phyloP scores from a whole-genome alignment of 768 basidiomycete genomes.

The Pholiota microspora region DNA sequence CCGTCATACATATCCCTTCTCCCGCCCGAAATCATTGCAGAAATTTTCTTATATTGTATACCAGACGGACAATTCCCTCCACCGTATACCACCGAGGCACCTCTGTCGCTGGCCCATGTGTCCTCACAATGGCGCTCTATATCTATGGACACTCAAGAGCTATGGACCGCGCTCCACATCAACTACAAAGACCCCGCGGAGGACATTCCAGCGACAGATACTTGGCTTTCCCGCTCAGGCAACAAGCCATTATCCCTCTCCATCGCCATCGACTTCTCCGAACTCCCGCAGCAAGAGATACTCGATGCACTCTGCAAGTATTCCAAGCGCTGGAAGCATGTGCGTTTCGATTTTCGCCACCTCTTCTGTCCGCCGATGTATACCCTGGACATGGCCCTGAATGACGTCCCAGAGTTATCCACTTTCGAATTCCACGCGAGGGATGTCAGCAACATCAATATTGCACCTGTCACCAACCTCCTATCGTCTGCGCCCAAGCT shows the following conservation, averaged over 20 bases:
- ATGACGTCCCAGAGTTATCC: conserved; percentile 22
- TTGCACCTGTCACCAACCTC: conserved; percentile 27
- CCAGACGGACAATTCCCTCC: conserved; percentile 24
- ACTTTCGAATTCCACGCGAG: conserved; percentile 33
- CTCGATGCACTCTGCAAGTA: conserved; percentile 27
- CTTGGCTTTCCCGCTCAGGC: conserved; percentile 28
- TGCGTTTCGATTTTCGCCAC: conserved; percentile 31
- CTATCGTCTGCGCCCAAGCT: conserved; percentile 26
- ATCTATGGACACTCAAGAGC: conserved; percentile 24
- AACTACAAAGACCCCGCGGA: conserved; percentile 26
- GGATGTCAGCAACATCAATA: conserved; percentile 29
- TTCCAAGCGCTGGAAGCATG: conserved; percentile 28
- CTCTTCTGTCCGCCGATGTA: conserved; percentile 31
- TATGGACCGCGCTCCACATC: conserved; percentile 31
- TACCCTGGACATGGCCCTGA: conserved; percentile 23
- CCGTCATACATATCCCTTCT: conserved; percentile 20
- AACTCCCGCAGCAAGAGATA: conserved; percentile 28
- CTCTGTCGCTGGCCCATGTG: conserved; percentile 27
- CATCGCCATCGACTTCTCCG: conserved; percentile 30
- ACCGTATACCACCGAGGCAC: conserved; percentile 24
- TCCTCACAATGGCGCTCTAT: conserved; percentile 26
- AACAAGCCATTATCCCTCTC: conserved; percentile 26
- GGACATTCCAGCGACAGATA: conserved; percentile 22
- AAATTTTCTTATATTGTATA: conserved; percentile 28
- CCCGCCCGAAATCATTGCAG: conserved; percentile 28